These are phyloP conservation scores for Cladosporium velox DNA, from an alignment of 2,329 filamentous ascomycete genomes.

Conservation along the genomic window DNA sequence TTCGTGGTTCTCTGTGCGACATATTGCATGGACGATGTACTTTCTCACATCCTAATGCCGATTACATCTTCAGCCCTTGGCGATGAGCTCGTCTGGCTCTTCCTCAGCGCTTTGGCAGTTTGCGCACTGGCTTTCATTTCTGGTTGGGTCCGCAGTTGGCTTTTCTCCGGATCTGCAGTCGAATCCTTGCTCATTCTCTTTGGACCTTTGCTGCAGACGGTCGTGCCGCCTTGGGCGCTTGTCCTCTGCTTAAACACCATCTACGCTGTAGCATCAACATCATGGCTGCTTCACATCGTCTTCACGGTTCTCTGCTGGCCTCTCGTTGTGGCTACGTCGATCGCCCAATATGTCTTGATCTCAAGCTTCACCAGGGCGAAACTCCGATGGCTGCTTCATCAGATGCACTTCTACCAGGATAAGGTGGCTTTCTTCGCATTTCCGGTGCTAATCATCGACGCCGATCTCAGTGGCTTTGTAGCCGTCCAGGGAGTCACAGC, in stretches of 20 bases:
- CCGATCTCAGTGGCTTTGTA: slow-evolving; percentile 55
- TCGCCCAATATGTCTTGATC: slow-evolving; percentile 51
- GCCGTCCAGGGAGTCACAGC: slow-evolving; percentile 55
- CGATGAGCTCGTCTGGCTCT: not conserved
- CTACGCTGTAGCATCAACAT: slow-evolving; percentile 53
- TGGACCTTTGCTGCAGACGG: slow-evolving; percentile 27
- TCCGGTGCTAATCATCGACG: slow-evolving; percentile 58
- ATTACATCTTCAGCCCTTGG: not conserved
- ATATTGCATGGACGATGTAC: not conserved
- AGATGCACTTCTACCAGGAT: slow-evolving; percentile 54
- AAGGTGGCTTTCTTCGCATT: slow-evolving; percentile 53
- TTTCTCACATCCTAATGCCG: not conserved
- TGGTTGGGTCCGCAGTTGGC: slow-evolving; percentile 32
- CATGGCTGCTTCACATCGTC: slow-evolving; percentile 53
- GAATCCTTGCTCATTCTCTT: slow-evolving; percentile 32
- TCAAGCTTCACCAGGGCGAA: slow-evolving; percentile 28
- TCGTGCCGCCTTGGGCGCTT: slow-evolving; percentile 51
- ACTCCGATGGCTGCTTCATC: slow-evolving; percentile 37
- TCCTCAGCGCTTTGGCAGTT: not conserved
- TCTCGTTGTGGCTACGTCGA: slow-evolving; percentile 44
- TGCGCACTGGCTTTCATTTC: slow-evolving; percentile 1
- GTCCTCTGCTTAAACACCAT: slow-evolving; percentile 39
- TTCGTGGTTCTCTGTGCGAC: not conserved
- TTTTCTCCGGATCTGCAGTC: slow-evolving; percentile 32
- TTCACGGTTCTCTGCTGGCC: slow-evolving; percentile 48